Base-by-base conservation (phyloP, 2,329 filamentous ascomycete genomes). In the Sarocladiaceae sp. region DNA sequence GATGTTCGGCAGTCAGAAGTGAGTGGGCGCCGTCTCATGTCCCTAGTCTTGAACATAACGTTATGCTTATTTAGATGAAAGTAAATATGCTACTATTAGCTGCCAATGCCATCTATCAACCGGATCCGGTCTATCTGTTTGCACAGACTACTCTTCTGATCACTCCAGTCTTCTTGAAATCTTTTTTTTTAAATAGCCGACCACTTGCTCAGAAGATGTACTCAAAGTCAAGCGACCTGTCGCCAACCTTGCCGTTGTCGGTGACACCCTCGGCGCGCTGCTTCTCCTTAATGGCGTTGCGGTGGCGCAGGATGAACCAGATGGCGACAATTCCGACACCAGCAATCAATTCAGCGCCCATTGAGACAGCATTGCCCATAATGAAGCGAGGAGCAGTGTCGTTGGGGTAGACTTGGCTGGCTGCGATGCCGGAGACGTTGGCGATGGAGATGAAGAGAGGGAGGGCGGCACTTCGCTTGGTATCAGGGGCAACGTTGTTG, bases 401-500 rank as follows among this genome's bases (percentile, higher is more conserved):
- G 20, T 36, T 58, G 1, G 66, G 65, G 53, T 69, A 69, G 13
- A 69, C 51, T 54, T 69, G 65, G 4, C 58, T 60, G 1, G 65
- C 58, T 2, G 64, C 61, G 2, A 68, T 33, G 12, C 59, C 59
- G 1, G 64, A 64, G 15, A 60, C 56, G 28, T 66, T 65, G 3
- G 57, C 65, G 26, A 68, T 56, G 4, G 59, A 64, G 33, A 61
- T 61, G 22, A 60, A 53, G 25, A 67, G 54, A 1, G 66, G 63
- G 39, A 65, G 56, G 22, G 60, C 64, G n/a, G 66, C 56, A 10
- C 58, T 55, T 15, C 65, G 64, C 50, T 68, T 68, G 39, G 52
- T 57, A 50, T 69, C 66, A 3, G 66, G 66, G 10, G 59, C 53
- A 6, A 66, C 51, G 49, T 68, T 69, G 37, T 60, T 68, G 4